These are phyloP conservation scores for Cordia subcordata DNA, from an alignment of 257 asterid genomes.

Conservation along the genomic window DNA sequence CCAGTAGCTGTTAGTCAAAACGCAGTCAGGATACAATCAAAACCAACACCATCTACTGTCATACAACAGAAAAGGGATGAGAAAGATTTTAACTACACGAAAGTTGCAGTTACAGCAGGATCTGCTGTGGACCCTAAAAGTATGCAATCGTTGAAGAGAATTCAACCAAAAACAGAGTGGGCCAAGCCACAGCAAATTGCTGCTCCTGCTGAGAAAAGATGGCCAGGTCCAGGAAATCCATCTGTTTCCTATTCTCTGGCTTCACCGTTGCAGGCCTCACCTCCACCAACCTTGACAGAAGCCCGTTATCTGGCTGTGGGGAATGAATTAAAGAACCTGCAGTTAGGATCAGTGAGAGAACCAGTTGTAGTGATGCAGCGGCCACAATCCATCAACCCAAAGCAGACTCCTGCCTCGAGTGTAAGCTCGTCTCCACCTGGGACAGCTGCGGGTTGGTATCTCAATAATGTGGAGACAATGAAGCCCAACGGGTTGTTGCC, in stretches of 20 bases:
- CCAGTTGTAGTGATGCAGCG: constrained; percentile 56
- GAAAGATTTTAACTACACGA: constrained; percentile 66
- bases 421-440: constrained; percentile 48
- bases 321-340: constrained; percentile 55
- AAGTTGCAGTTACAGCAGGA: constrained; percentile 37
- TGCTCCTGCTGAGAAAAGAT: constrained; percentile 56
- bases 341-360: constrained; percentile 61
- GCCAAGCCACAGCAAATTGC: constrained; percentile 48
- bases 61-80: constrained; percentile 59
- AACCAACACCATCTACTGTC: constrained; percentile 32
- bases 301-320: constrained; percentile 30
- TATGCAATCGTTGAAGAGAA: constrained; percentile 46
- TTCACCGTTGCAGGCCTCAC: constrained; percentile 42
- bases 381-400: constrained; percentile 33
- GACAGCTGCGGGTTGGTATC: constrained; percentile 36
- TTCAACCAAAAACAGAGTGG: constrained; percentile 61
- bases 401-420: constrained; percentile 35
- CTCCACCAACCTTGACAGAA: constrained; percentile 41
- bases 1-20: constrained; percentile 33
- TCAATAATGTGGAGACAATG: constrained; percentile 26
- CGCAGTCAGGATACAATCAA: constrained; percentile 31
- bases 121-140: constrained; percentile 53
- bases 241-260: constrained; percentile 39
- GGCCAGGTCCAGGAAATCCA: constrained; percentile 39
- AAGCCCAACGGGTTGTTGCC: constrained; percentile 36